Evolutionary conservation across 805 yeast genomes (phyloP), one percentile per base, ranked within the genome.

Genomic region (Soucietia sequanensis): DNA sequence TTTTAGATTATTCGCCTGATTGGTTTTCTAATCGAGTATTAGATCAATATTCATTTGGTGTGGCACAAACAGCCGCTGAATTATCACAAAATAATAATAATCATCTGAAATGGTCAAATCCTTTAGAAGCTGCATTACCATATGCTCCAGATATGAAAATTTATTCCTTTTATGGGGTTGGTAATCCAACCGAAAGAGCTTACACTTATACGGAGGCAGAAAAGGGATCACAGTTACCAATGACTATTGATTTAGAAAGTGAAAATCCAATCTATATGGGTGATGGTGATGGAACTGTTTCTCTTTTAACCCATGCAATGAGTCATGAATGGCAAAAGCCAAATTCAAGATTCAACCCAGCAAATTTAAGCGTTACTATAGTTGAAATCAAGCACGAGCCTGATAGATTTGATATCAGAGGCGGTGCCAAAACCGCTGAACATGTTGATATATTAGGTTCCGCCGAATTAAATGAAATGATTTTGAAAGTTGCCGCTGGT

Each of bases 371-470:
- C 13, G 95, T 91, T 14, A 90, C 78, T 15, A 72, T 89, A 31
- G 96, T 91, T 10, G 99, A 93, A 62, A 83, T 93, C 67, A 75
- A 77, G 50, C 96, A 93, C 52, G 95, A 90, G 54, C 99, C 99
- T 0, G 95, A 87, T 52, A 67, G 86, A 46, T 89, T 85, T 50
- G 99, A 93, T 63, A 85, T 93, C 22, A 75, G 99, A 45, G 99
- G 99, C 17, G 99, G 99, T 10, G 95, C 96, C 8, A 85, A 84
- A 56, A 91, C 97, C 1, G 97, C 98, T 1, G 99, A 93, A 51
- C 99, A 93, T 59, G 99, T 93, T 19, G 99, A 93, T 56, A 90
- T 93, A 30, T 68, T 93, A 30, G 99, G 99, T 2, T 80, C 95
- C 43, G 87, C 97, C 1, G 95, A 84, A 53, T 67, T 93, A 56